Percentiles rank a stretch among this genome's conserved stretches.
Conservation (phyloP, 179 eudicot species). For the Spergularia azorica region DNA sequence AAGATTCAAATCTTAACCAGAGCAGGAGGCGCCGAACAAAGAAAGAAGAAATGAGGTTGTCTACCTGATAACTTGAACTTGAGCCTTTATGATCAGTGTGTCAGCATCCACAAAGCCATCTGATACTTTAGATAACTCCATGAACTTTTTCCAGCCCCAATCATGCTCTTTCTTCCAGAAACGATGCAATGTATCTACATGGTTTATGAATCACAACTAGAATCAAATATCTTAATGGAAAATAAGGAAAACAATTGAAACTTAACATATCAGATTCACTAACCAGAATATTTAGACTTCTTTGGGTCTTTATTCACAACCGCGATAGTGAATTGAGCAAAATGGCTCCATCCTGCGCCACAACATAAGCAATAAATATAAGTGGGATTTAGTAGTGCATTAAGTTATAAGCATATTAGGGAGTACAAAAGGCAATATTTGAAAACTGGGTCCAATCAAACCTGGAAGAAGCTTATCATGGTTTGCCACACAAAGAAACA, state of each 20-base stretch:
- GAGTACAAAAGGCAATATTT: background rate
- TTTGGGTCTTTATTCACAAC: conserved; percentile 93
- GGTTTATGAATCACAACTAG: conserved; percentile 18
- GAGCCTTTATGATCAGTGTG: conserved; percentile 76
- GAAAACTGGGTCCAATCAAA: conserved; percentile 26
- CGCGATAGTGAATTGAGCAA: conserved; percentile 94
- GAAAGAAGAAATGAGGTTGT: background rate
- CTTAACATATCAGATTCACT: conserved; percentile 9
- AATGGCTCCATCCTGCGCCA: conserved; percentile 89
- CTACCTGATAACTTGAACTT: conserved; percentile 96
- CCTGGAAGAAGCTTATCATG: conserved; percentile 99
- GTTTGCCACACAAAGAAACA: conserved; percentile 95
- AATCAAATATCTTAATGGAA: background rate
- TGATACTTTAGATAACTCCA: conserved; percentile 81
- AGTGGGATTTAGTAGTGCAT: background rate
- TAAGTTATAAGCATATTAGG: background rate
- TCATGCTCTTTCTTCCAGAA: conserved; percentile 97
- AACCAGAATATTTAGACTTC: conserved; percentile 89
- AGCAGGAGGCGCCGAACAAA: background rate
- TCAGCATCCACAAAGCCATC: conserved; percentile 90
- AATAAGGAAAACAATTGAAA: conserved; percentile 1
- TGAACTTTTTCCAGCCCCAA: conserved; percentile 98
- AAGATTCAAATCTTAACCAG: background rate
- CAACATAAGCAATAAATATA: background rate
- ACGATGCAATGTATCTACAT: conserved; percentile 83